These are phyloP conservation scores for Pleurotus platypus DNA, from an alignment of 768 basidiomycete species.

Conservation along the genomic window DNA sequence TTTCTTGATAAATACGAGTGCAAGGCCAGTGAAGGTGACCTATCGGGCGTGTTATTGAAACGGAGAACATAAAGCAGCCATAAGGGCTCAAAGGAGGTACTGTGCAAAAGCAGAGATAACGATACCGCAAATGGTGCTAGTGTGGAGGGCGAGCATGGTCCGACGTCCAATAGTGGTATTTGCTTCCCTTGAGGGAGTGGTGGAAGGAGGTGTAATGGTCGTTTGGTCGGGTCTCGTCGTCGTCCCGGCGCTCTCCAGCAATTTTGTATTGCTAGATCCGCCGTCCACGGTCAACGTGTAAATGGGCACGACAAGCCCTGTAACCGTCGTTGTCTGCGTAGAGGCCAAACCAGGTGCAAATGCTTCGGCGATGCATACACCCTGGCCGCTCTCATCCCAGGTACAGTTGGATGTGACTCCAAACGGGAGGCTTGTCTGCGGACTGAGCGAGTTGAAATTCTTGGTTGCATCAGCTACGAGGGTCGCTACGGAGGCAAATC, in stretches of 20 bases:
- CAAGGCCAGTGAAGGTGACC: no score
- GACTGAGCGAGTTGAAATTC: not conserved
- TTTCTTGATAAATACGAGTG: no score
- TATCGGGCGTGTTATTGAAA: no score
- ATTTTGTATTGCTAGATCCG: not conserved
- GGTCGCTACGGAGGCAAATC: not conserved
- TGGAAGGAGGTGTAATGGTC: not conserved
- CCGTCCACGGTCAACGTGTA: constrained; percentile 1
- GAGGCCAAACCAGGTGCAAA: not conserved
- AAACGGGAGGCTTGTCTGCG: not conserved
- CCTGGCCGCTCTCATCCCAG: not conserved
- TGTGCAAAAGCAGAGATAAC: no score
- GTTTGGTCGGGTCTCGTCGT: not conserved
- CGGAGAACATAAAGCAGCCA: no score
- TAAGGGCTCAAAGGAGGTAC: no score
- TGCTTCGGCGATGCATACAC: not conserved
- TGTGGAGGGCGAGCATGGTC: no score
- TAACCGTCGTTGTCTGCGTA: not conserved
- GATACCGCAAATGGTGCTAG: no score
- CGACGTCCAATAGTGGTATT: constrained; percentile 15
- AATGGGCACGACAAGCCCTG: not conserved
- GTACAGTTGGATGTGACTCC: not conserved
- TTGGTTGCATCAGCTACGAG: not conserved
- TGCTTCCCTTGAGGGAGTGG: not conserved
- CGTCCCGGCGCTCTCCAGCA: not conserved